Conservation (phyloP, 192 early-diverging fungal genomes). For the Thoreauomyces humboldtii region DNA sequence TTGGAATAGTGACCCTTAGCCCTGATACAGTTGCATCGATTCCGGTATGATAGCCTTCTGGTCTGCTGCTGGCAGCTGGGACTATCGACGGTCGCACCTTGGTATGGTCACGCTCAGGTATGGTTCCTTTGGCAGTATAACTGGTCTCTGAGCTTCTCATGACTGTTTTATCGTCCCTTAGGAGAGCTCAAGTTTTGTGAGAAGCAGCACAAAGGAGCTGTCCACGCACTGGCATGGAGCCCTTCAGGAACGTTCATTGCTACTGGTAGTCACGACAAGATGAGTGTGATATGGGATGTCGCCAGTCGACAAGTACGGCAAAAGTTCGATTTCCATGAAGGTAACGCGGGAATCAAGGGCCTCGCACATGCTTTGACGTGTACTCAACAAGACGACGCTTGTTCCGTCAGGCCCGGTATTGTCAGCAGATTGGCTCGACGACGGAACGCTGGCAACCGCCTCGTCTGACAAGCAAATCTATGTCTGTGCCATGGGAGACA, state of each 20-base stretch:
- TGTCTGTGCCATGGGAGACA: slow-evolving; percentile 72
- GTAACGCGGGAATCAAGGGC: too few species aligned
- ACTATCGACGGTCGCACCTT: slow-evolving; percentile 81
- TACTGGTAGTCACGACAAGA: slow-evolving; percentile 76
- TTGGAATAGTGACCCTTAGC: not conserved
- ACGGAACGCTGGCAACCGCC: slow-evolving; percentile 86
- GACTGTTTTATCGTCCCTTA: slow-evolving; percentile 19
- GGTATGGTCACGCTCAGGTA: slow-evolving; percentile 63
- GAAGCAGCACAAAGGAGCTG: slow-evolving; percentile 72
- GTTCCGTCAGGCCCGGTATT: slow-evolving; percentile 43
- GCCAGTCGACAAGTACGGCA: slow-evolving; percentile 67
- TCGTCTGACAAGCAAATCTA: slow-evolving; percentile 77
- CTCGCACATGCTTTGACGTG: too few species aligned
- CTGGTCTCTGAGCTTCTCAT: too few species aligned
- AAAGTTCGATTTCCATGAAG: slow-evolving; percentile 59
- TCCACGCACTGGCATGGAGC: slow-evolving; percentile 87
- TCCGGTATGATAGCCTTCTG: slow-evolving; percentile 74
- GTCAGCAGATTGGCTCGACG: slow-evolving; percentile 93
- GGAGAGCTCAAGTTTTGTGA: slow-evolving; percentile 62
- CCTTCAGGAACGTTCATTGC: slow-evolving; percentile 70
- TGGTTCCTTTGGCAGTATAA: too few species aligned
- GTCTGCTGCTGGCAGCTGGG: slow-evolving; percentile 78
- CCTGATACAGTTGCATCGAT: too few species aligned
- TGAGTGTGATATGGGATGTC: slow-evolving; percentile 83
- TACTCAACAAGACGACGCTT: too few species aligned